Evolutionary conservation across 345 rosid species (phyloP), one percentile per base, ranked within the genome.

Genomic region (Murraya koenigii): DNA sequence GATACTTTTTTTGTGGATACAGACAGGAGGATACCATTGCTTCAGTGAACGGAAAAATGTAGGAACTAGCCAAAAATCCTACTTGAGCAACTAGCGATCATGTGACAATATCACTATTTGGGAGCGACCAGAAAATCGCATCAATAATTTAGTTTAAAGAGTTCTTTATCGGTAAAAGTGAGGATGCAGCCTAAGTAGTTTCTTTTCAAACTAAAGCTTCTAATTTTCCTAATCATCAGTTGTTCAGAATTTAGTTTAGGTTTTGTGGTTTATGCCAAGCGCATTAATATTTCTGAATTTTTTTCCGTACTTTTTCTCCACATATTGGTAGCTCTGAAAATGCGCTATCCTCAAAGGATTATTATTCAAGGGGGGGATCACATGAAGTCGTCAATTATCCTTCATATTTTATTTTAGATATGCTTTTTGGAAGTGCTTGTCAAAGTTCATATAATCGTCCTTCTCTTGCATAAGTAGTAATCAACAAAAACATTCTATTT

Each of bases 371-470:
- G 99, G 83, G 99, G 98, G 79, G 93, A 95, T 77, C n/a, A n/a
- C 99, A 95, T 74, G 99, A 87, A 93, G 98, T 78, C 98, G 99
- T 55, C 99, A 95, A 95, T 98, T 95, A 86, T 33, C 78, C 49
- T 52, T 76, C 25, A 1, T 60, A 38, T n/a, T 52, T n/a, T 44
- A 38, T n/a, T 60, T 71, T 30, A 10, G 26, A 23, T 38, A 39
- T 79, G 66, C 13, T 23, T 64, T 32, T 38, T 2, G 63, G 75
- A 65, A 54, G 30, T 74, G 9, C 39, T 39, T 23, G 7, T 47
- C 38, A 28, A 35, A 19, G 33, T 63, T 71, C 26, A 39, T 61
- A 25, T 56, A 54, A 25, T 71, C 14, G 28, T 28, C 32, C 25
- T 25, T 58, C 69, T n/a, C 23, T 80, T 72, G 17, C 47, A 28